Percentiles rank a stretch among this genome's conserved stretches.
Evolutionary conservation across 805 yeast genomes (phyloP).

Genomic region (Jamesozyma piceae): DNA sequence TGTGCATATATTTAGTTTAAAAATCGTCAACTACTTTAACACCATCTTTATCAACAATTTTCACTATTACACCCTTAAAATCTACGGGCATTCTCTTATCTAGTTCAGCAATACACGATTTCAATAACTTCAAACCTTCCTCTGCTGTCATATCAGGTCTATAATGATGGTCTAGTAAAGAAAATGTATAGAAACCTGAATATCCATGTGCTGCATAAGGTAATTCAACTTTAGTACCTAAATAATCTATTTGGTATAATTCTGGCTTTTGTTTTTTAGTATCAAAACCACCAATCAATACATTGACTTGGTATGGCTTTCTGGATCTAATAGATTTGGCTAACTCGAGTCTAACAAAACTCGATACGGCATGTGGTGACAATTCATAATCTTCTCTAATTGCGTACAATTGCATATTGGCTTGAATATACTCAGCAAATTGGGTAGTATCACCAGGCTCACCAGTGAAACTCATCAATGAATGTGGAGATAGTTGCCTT

Average conservation of each 20-base stretch:
- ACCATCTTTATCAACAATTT: constrained; percentile 58
- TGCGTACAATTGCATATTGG: constrained; percentile 78
- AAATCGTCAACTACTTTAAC: constrained; percentile 35
- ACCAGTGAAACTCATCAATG: constrained; percentile 83
- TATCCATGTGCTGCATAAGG: constrained; percentile 98
- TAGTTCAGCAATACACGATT: constrained; percentile 68
- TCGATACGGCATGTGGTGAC: constrained; percentile 77
- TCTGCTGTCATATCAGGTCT: constrained; percentile 62
- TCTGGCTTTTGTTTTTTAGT: constrained; percentile 47
- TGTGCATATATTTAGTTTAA: constrained; percentile 2
- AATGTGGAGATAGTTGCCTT: constrained; percentile 59
- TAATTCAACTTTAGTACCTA: constrained; percentile 82
- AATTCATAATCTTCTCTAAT: constrained; percentile 79
- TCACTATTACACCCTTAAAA: constrained; percentile 75
- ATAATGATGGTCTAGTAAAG: constrained; percentile 85
- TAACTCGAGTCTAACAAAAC: constrained; percentile 78
- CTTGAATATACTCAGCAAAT: constrained; percentile 90
- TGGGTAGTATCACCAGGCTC: constrained; percentile 95
- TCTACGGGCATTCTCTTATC: constrained; percentile 66
- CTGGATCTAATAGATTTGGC: constrained; percentile 86
- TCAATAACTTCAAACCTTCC: constrained; percentile 70
- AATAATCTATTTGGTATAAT: constrained; percentile 83
- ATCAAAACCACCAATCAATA: constrained; percentile 79
- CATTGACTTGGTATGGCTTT: constrained; percentile 90
- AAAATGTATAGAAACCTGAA: constrained; percentile 90